phyloP scores from a whole-genome alignment of 345 rosid species.

The rapeseed (Brassica napus) region DNA sequence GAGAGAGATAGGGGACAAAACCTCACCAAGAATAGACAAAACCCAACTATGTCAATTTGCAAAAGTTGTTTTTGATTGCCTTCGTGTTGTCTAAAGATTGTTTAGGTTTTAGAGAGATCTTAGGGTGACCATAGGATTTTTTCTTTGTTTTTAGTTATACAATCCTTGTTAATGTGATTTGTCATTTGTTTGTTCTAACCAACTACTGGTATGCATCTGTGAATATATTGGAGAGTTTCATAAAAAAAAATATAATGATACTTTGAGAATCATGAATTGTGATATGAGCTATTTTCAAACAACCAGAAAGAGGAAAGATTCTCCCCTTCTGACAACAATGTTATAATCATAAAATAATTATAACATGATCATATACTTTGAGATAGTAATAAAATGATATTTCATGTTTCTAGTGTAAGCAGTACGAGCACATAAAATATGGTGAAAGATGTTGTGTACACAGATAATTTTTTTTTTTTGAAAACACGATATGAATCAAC shows the following conservation, averaged over 20 bases:
- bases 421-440: no score
- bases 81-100: constrained; percentile 25
- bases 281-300: background rate
- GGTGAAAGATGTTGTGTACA: no score
- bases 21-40: constrained; percentile 47
- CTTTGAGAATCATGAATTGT: background rate
- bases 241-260: no score
- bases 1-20: constrained; percentile 29
- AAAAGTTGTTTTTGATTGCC: constrained; percentile 29
- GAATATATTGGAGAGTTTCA: background rate
- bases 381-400: no score
- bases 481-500: constrained; percentile 31
- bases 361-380: no score
- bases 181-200: constrained; percentile 28
- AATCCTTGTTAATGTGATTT: constrained; percentile 25
- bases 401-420: no score
- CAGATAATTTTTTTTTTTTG: no score
- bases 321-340: no score
- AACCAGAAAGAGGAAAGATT: background rate
- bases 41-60: constrained; percentile 17
- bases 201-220: background rate
- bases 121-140: constrained; percentile 35
- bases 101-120: constrained; percentile 30
- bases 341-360: no score
- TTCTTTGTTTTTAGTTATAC: constrained; percentile 19